phyloP scores from a whole-genome alignment of 176 grass and related monocot species.

The Oryza meridionalis region DNA sequence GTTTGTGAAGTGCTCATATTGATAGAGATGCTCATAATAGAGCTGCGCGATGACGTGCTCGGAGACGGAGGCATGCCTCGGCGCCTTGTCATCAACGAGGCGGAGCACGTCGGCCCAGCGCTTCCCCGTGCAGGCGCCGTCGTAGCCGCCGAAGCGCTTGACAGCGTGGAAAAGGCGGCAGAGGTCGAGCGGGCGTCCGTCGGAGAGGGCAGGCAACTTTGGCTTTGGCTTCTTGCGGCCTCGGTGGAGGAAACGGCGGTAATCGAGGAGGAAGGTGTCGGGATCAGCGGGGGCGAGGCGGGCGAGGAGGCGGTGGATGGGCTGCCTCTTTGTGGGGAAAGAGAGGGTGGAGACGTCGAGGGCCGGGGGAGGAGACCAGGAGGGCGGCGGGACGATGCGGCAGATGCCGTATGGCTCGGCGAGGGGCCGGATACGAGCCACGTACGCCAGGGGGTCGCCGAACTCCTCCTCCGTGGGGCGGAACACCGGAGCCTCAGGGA shows the following conservation, averaged over 20 bases:
- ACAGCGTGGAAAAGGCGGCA: constrained; percentile 86
- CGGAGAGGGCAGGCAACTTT: constrained; percentile 54
- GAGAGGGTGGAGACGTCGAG: constrained; percentile 54
- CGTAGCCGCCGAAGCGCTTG: constrained; percentile 80
- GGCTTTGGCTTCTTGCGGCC: constrained; percentile 51
- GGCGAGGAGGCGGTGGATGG: constrained; percentile 79
- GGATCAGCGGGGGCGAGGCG: constrained; percentile 80
- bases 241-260: constrained; percentile 59
- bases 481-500: constrained; percentile 71
- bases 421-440: constrained; percentile 60
- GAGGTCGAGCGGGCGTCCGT: constrained; percentile 75
- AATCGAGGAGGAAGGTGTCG: constrained; percentile 84
- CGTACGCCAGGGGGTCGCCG: constrained; percentile 72
- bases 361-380: constrained; percentile 69
- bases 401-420: constrained; percentile 91
- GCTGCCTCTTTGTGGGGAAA: constrained; percentile 85
- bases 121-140: constrained; percentile 53
- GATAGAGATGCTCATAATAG: constrained; percentile 80
- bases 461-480: constrained; percentile 85
- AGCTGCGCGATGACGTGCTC: constrained; percentile 88
- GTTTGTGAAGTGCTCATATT: constrained; percentile 70
- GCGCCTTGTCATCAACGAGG: constrained; percentile 50
- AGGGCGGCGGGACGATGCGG: constrained; percentile 79
- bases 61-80: constrained; percentile 41
- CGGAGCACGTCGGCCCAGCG: constrained; percentile 72